Percentiles rank a stretch among this genome's conserved stretches.
These are phyloP conservation scores for Truncatella angustata DNA, from an alignment of 2,329 filamentous ascomycete species.

Conservation along the genomic window DNA sequence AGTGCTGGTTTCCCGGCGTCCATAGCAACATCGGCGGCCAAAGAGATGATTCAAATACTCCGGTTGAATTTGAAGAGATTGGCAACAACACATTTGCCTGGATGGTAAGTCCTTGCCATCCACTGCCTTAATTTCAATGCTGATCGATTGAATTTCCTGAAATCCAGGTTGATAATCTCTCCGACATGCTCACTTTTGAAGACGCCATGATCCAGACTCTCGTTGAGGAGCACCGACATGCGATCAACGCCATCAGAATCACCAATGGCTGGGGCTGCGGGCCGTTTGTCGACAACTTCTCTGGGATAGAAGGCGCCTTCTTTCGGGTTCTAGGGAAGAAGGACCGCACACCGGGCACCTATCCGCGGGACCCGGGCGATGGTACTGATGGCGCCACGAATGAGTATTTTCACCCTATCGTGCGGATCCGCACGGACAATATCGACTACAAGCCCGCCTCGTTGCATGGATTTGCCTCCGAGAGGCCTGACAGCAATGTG, in stretches of 20 bases:
- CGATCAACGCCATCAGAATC: not conserved
- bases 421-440: not conserved
- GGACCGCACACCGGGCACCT: not conserved
- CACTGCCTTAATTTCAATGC: not conserved
- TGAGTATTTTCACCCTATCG: not conserved
- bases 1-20: constrained; percentile 68
- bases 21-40: constrained; percentile 68
- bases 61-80: constrained; percentile 45
- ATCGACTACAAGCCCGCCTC: not conserved
- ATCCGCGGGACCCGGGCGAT: not conserved
- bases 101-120: constrained; percentile 7
- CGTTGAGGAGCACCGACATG: not conserved
- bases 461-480: not conserved
- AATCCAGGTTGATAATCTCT: not conserved
- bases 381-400: not conserved
- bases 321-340: not conserved
- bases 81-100: constrained; percentile 35
- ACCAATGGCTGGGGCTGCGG: not conserved
- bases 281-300: not conserved
- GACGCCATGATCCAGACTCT: not conserved
- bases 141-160: not conserved
- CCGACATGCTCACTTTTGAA: not conserved
- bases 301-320: not conserved
- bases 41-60: constrained; percentile 39
- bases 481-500: not conserved